Conservation (phyloP, 495 filamentous ascomycete species). For the Penicillium coprophilum region DNA sequence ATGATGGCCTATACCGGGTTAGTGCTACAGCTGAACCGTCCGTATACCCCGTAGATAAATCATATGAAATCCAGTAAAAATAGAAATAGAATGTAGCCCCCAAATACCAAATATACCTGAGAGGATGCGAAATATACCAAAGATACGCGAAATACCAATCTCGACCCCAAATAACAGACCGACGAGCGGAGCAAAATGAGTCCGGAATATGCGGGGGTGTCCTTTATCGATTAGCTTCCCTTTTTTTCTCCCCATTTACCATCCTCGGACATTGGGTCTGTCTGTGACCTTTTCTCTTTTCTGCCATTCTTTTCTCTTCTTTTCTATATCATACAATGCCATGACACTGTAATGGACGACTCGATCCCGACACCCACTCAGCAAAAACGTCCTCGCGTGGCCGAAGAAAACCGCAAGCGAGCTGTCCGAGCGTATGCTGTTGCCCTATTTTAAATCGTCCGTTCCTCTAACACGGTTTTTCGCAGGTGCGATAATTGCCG, state of each 20-base stretch:
- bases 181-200: neutral
- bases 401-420: slow-evolving; percentile 51
- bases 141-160: too few species aligned
- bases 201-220: slow-evolving; percentile 22
- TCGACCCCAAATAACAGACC: neutral
- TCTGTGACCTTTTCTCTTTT: neutral
- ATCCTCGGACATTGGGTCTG: neutral
- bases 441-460: neutral
- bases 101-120: too few species aligned
- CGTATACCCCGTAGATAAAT: too few species aligned
- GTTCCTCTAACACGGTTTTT: slow-evolving; percentile 14
- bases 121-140: too few species aligned
- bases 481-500: slow-evolving; percentile 49
- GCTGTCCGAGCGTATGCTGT: slow-evolving; percentile 45
- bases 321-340: slow-evolving; percentile 25
- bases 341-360: slow-evolving; percentile 29
- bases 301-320: slow-evolving; percentile 9
- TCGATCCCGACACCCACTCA: slow-evolving; percentile 27
- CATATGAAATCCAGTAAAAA: too few species aligned
- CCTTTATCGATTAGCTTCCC: neutral
- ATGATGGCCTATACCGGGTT: too few species aligned
- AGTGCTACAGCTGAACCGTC: too few species aligned
- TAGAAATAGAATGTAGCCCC: neutral
- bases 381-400: slow-evolving; percentile 48
- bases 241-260: neutral